Conservation (phyloP, 2,329 filamentous ascomycete species). For the Fusarium metavorans region DNA sequence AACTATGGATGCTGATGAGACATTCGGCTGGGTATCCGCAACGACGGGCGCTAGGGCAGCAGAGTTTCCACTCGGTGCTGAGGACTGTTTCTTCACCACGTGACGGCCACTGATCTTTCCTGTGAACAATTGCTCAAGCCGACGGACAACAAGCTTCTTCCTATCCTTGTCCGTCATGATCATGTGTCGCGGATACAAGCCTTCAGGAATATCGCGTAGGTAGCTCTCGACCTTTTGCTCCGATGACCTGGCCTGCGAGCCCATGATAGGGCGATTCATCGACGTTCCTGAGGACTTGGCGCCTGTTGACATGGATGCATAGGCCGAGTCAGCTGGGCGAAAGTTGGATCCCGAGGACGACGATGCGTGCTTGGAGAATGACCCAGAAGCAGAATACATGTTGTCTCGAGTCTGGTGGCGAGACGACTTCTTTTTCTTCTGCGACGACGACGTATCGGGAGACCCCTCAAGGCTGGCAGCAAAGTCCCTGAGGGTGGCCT, state of each 20-base stretch:
- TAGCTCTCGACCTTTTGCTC: constrained; percentile 77
- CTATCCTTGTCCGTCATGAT: constrained; percentile 78
- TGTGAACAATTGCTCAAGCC: constrained; percentile 85
- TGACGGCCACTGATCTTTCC: constrained; percentile 69
- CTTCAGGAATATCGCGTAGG: constrained; percentile 78
- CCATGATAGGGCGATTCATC: constrained; percentile 52
- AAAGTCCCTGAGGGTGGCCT: constrained; percentile 79
- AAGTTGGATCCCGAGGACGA: constrained; percentile 65
- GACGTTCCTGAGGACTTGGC: constrained; percentile 58
- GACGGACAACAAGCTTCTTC: constrained; percentile 81
- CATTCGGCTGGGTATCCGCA: constrained; percentile 45
- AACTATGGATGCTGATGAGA: constrained; percentile 9
- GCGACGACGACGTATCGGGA: constrained; percentile 55
- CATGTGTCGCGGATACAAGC: constrained; percentile 71
- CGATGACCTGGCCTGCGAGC: constrained; percentile 54
- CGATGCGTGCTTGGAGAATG: constrained; percentile 64
- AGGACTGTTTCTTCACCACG: constrained; percentile 41
- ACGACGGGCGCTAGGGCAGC: constrained; percentile 32
- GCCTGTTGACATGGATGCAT: constrained; percentile 74
- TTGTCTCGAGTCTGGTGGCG: constrained; percentile 53
- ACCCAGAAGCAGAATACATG: constrained; percentile 56
- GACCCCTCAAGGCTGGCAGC: constrained; percentile 71
- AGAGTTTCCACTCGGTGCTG: constrained; percentile 25
- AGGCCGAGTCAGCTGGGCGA: constrained; percentile 70
- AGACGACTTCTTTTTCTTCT: constrained; percentile 54